Conservation (phyloP, 768 basidiomycete genomes). For the Rhizopogon vinicolor region DNA sequence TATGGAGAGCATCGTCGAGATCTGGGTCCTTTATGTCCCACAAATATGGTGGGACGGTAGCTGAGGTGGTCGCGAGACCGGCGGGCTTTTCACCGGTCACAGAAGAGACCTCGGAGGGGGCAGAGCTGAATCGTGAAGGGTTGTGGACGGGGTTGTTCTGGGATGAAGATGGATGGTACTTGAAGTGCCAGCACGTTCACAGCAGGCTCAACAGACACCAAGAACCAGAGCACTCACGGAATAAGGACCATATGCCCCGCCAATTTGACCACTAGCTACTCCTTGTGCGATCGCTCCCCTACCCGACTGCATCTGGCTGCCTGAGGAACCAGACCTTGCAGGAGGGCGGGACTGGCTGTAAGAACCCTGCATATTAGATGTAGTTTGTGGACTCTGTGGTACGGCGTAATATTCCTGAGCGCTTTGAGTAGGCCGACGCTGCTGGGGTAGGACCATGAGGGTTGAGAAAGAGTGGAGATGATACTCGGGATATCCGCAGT, state of each 20-base stretch:
- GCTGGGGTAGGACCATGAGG: slow-evolving; percentile 23
- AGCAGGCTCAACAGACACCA: slow-evolving; percentile 1
- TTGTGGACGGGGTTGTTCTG: slow-evolving; percentile 41
- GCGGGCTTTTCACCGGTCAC: slow-evolving; percentile 28
- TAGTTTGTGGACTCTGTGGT: slow-evolving; percentile 51
- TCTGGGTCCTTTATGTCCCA: slow-evolving; percentile 84
- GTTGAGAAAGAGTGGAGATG: slow-evolving; percentile 11
- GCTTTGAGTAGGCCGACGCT: slow-evolving; percentile 39
- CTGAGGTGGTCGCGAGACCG: slow-evolving; percentile 38
- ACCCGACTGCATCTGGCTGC: slow-evolving; percentile 28
- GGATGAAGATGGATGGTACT: slow-evolving; percentile 54
- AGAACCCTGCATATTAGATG: slow-evolving; percentile 19
- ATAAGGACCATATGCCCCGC: slow-evolving; percentile 81
- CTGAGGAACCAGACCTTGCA: slow-evolving; percentile 22
- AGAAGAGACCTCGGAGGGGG: slow-evolving; percentile 41
- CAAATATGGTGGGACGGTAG: slow-evolving; percentile 64
- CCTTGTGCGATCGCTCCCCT: slow-evolving; percentile 64
- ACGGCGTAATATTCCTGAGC: slow-evolving; percentile 62
- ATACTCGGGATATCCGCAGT: slow-evolving; percentile 3
- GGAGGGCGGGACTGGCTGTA: slow-evolving; percentile 17
- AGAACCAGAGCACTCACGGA: slow-evolving; percentile 46
- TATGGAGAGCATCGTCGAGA: slow-evolving; percentile 86
- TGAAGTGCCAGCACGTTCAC: slow-evolving; percentile 3
- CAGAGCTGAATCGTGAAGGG: slow-evolving; percentile 54
- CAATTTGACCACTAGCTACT: slow-evolving; percentile 77